Evolutionary conservation across 2,329 filamentous ascomycete genomes (phyloP), one percentile per base, ranked within the genome.

Genomic region (Fonsecaea pedrosoi): DNA sequence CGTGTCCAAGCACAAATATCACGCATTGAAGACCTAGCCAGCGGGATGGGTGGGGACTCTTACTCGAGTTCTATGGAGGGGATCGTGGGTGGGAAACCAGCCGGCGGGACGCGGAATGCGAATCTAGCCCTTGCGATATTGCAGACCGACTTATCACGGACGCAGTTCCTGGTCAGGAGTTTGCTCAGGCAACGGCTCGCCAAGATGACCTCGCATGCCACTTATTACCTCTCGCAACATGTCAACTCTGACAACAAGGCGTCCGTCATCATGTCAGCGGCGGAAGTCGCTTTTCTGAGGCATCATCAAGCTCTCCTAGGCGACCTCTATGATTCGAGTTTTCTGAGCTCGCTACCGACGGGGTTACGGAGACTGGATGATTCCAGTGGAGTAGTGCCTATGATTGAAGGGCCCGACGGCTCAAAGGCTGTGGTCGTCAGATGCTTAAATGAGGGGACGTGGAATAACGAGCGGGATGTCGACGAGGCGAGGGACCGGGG

Each of bases 121-220:
- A 98, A 97, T 77, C 97, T 99, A 78, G 88, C 89, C 68, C 89
- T 98, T 75, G 97, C 97, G 57, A 90, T 99, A 69, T 89, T 97
- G 62, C 95, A 99, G 82, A 98, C 96, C 6, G 95, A 99, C 81
- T 86, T 99, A 62, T 94, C 97, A 78, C 86, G 95, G 54, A 96
- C 92, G 80, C 97, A 97, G 81, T 99, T 93, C 75, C 84, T 99
- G 25, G 86, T 98, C 18, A 86, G 95, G 68, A 90, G 91, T 71
- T 90, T 94, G 71, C 80, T 99, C 64, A 86, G 96, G 61, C 89
- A 91, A 9, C 86, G 95, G n/a, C 89, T 98, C 65, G 88, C 91
- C 62, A 98, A 99, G 86, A 74, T 82, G 65, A 79, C 80, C 35
- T 78, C 78, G 66, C 74, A 79, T 72, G 78, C 78, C 64, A 91